Percentiles rank a stretch among this genome's conserved stretches.
These are phyloP conservation scores for Pseudopithomyces maydicus DNA, from an alignment of 2,329 filamentous ascomycete genomes.

Conservation along the genomic window DNA sequence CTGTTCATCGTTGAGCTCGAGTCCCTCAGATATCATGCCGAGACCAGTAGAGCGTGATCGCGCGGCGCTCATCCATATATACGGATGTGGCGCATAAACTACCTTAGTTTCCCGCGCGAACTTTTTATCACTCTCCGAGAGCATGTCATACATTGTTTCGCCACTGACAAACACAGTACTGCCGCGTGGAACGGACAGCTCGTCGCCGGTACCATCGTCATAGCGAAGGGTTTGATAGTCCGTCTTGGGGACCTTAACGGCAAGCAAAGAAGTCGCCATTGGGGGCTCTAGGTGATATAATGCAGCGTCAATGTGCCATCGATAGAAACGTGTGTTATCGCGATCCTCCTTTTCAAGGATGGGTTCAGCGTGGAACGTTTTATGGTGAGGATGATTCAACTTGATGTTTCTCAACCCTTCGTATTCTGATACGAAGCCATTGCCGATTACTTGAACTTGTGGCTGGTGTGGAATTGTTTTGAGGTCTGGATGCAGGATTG, in stretches of 20 bases:
- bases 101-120: constrained; percentile 70
- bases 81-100: constrained; percentile 76
- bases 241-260: constrained; percentile 72
- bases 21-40: constrained; percentile 70
- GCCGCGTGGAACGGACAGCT: constrained; percentile 70
- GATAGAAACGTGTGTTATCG: constrained; percentile 67
- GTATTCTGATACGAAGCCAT: constrained; percentile 71
- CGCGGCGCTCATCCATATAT: constrained; percentile 79
- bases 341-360: constrained; percentile 67
- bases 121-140: constrained; percentile 68
- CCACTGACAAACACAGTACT: constrained; percentile 78
- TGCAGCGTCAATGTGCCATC: constrained; percentile 82
- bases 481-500: constrained; percentile 76
- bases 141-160: constrained; percentile 70
- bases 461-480: constrained; percentile 82
- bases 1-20: constrained; percentile 63
- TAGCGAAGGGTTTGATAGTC: constrained; percentile 71
- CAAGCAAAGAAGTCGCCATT: constrained; percentile 72
- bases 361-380: constrained; percentile 71
- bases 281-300: constrained; percentile 77
- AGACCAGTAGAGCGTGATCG: constrained; percentile 71
- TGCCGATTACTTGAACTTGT: constrained; percentile 80
- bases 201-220: constrained; percentile 72
- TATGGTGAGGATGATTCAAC: constrained; percentile 77
- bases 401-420: constrained; percentile 72